phyloP scores from a whole-genome alignment of 2,329 filamentous ascomycete species.

The Fusarium camptoceras region DNA sequence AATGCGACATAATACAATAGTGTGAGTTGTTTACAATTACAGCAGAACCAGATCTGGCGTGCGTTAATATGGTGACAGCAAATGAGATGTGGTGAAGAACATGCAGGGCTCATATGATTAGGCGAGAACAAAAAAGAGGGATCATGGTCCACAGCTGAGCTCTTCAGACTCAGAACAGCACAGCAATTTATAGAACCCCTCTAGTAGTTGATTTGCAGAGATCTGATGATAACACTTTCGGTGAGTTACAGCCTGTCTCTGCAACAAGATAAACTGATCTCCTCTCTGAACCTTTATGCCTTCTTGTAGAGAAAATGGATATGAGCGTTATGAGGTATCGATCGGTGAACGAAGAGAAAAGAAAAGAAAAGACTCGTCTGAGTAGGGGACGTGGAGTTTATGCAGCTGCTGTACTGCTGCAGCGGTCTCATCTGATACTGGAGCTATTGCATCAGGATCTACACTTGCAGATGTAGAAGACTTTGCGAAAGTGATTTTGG shows the following conservation, averaged over 20 bases:
- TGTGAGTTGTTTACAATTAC: neutral
- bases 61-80: constrained; percentile 18
- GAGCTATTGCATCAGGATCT: neutral
- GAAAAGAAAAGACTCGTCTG: neutral
- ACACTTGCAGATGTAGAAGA: neutral
- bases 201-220: constrained; percentile 1
- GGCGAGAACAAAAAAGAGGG: constrained; percentile 12
- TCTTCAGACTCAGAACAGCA: neutral
- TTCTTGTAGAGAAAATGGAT: constrained; percentile 18
- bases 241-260: constrained; percentile 7
- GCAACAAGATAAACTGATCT: constrained; percentile 6
- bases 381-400: constrained; percentile 5
- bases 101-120: constrained; percentile 37
- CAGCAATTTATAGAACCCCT: constrained; percentile 19
- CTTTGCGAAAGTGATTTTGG: neutral
- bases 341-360: constrained; percentile 12
- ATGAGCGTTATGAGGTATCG: constrained; percentile 6
- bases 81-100: constrained; percentile 40
- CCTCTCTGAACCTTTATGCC: neutral
- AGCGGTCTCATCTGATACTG: constrained; percentile 1
- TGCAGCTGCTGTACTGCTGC: neutral
- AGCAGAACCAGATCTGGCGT: constrained; percentile 15
- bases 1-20: constrained; percentile 12
- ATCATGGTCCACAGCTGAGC: constrained; percentile 1
- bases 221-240: constrained; percentile 2